Percentiles rank a stretch among this genome's conserved stretches.
Conservation (phyloP, 306 rosid species). For the Fragaria vesca region DNA sequence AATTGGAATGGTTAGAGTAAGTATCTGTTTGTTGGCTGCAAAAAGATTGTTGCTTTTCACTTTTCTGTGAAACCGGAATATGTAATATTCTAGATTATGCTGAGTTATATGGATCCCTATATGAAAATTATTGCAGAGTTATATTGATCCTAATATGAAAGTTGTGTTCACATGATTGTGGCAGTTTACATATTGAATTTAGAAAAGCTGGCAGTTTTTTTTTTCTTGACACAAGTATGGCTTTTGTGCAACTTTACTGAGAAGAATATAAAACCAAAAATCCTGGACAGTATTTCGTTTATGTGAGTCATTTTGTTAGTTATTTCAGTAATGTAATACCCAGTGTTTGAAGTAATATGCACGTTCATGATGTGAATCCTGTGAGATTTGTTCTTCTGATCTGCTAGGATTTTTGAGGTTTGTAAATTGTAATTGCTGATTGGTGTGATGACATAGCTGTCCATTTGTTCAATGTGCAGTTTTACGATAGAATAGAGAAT, state of each 20-base stretch:
- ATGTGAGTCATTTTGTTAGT: neutral
- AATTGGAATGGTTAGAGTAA: neutral
- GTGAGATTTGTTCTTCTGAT: neutral
- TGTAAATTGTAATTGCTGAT: neutral
- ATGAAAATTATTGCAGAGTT: neutral
- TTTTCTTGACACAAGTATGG: neutral
- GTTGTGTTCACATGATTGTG: neutral
- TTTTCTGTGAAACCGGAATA: neutral
- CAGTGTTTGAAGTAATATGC: neutral
- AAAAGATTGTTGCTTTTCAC: neutral
- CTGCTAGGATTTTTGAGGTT: neutral
- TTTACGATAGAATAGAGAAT: conserved; percentile 24
- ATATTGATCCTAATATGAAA: neutral
- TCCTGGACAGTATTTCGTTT: neutral
- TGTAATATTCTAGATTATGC: conserved; percentile 2
- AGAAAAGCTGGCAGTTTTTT: neutral
- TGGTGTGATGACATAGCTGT: neutral
- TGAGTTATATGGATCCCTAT: neutral
- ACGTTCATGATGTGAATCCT: neutral
- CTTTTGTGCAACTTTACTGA: neutral
- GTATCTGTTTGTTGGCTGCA: neutral
- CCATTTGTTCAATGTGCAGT: conserved; percentile 23
- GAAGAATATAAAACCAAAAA: neutral
- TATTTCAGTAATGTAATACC: neutral
- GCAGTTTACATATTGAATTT: neutral